phyloP scores from a whole-genome alignment of 2,329 filamentous ascomycete genomes.

The Sporothrix humicola region DNA sequence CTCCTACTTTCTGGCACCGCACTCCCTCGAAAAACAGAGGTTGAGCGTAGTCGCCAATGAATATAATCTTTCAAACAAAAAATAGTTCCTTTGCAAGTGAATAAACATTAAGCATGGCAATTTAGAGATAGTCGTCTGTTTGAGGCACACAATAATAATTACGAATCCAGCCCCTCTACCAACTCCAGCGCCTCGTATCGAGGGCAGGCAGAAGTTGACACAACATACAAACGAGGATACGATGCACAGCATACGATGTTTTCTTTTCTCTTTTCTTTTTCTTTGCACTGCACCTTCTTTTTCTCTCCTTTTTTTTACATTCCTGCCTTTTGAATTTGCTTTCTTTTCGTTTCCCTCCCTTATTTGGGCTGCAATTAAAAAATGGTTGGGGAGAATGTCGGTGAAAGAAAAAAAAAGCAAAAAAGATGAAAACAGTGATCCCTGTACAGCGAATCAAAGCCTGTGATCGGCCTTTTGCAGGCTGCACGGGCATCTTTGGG shows the following conservation, averaged over 20 bases:
- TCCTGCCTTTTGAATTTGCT: no score
- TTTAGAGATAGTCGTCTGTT: neutral
- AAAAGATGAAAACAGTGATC: neutral
- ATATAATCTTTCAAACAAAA: neutral
- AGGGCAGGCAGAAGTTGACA: neutral
- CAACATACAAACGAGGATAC: neutral
- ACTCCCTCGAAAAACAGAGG: constrained; percentile 30
- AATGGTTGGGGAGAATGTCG: constrained; percentile 6
- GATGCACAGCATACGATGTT: neutral
- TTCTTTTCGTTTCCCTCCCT: neutral
- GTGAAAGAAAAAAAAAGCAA: neutral
- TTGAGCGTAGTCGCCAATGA: constrained; percentile 32
- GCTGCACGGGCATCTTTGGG: neutral
- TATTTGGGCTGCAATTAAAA: constrained; percentile 3
- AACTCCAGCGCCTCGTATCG: neutral
- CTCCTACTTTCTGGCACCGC: constrained; percentile 28
- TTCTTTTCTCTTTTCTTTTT: constrained; percentile 5
- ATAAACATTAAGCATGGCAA: neutral
- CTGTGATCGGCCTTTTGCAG: constrained; percentile 3
- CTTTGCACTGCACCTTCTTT: neutral
- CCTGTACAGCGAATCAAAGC: constrained; percentile 20
- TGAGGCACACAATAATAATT: neutral
- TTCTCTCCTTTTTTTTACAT: neutral
- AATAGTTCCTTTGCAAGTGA: neutral
- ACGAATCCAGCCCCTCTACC: neutral